Percentiles rank a stretch among this genome's conserved stretches.
phyloP scores from a whole-genome alignment of 2,329 filamentous ascomycete species.

The Beauveria asiatica region DNA sequence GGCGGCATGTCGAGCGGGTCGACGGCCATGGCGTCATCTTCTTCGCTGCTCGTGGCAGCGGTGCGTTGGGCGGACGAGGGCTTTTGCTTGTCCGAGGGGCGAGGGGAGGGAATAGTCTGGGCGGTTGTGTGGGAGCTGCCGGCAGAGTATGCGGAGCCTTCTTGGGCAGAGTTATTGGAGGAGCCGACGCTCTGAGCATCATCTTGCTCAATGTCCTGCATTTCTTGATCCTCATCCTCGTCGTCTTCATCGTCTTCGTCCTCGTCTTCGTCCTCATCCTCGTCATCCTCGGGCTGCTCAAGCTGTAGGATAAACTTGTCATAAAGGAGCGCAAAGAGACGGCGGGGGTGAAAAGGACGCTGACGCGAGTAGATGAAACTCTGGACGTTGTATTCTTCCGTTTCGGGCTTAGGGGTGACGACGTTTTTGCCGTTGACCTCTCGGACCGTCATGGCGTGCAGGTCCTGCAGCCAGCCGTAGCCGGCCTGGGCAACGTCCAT shows the following conservation, averaged over 20 bases:
- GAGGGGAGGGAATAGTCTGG: conserved; percentile 12
- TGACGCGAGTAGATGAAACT: conserved; percentile 61
- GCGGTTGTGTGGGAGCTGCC: conserved; percentile 11
- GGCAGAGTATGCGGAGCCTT: conserved; percentile 2
- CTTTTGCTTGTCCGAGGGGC: not conserved
- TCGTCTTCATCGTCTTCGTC: conserved; percentile 21
- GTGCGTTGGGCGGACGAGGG: not conserved
- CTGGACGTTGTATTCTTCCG: conserved; percentile 62
- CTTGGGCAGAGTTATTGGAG: conserved; percentile 5
- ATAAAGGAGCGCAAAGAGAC: conserved; percentile 36
- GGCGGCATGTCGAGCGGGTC: conserved; percentile 25
- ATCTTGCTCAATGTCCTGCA: conserved; percentile 12
- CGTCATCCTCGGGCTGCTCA: conserved; percentile 30
- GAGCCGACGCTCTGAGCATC: conserved; percentile 20
- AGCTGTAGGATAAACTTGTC: conserved; percentile 44
- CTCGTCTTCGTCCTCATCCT: conserved; percentile 26
- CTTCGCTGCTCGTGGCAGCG: conserved; percentile 10
- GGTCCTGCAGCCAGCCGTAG: conserved; percentile 61
- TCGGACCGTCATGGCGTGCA: conserved; percentile 58
- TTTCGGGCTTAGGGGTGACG: conserved; percentile 60
- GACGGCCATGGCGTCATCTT: conserved; percentile 14
- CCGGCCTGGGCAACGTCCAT: conserved; percentile 55
- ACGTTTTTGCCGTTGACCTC: conserved; percentile 43
- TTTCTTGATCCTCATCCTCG: conserved; percentile 23
- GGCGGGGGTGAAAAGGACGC: conserved; percentile 42